Base-by-base conservation (phyloP, 352 stramenopile species). In the Plasmopara muralis region DNA sequence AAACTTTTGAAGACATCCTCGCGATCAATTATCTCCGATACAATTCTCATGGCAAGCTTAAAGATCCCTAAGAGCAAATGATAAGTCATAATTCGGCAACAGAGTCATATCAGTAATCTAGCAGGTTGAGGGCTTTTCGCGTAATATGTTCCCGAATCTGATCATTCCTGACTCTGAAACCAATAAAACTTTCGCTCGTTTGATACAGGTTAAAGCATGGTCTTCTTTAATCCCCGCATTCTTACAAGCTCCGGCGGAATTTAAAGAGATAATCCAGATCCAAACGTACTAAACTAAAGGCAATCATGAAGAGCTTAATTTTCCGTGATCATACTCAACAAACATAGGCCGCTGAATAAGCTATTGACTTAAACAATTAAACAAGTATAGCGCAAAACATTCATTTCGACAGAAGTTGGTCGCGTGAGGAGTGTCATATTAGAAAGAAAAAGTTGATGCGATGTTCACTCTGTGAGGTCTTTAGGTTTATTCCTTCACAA, bases 181-280 rank as follows among this genome's bases (percentile, higher is more conserved):
- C 34, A 59, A 64, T 37, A 4, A 53, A 30, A 47, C 47, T 43
- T 51, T 55, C 15, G 31, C 41, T 5, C 55, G 37, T 12, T 2
- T 56, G 14, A 39, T 56, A 66, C 60, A 66, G 47, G 25, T 57
- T 2, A 57, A 48, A 9, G 1, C 31, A 59, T 64, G 56, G 43
- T 64, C 43, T 25, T 25, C 20, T 25, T 25, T 3, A 25, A 25
- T 25, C 20, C 20, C 20, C 20, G 20, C 20, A 25, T 25, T 25
- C 57, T 63, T 46, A 46, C 43, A 35, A 51, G 33, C 6, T 62
- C 55, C 30, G 30, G 6, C 30, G 55, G 55, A 45, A 62, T 43
- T 18, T 62, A 57, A 46, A 47, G 55, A 9, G 55, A 62, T 20
- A 62, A 57, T 47, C 29, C 47, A 12, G 55, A 62, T 57, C 12